phyloP scores from a whole-genome alignment of 73 alveolate genomes.

The Durusdinium trenchii region DNA sequence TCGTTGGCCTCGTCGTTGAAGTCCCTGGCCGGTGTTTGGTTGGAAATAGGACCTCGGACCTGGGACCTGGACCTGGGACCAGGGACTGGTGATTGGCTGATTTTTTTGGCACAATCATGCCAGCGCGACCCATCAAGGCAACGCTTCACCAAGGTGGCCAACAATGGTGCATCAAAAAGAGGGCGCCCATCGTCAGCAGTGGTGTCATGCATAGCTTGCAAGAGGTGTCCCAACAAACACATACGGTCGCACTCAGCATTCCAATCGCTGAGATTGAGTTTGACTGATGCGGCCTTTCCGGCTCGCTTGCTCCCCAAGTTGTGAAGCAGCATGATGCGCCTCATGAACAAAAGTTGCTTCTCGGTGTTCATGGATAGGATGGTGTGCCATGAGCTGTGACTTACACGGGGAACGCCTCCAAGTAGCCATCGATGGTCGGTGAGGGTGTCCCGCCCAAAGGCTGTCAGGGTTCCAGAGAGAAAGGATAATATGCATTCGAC shows the following conservation, averaged over 20 bases:
- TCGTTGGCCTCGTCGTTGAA: background rate
- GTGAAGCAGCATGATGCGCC: background rate
- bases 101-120: too few species aligned
- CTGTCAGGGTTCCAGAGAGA: background rate
- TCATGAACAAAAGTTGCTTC: background rate
- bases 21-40: background rate
- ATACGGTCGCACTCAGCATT: background rate
- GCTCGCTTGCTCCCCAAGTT: background rate
- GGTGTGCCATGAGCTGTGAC: background rate
- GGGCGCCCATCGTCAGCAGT: too few species aligned
- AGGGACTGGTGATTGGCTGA: too few species aligned
- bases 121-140: too few species aligned
- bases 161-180: too few species aligned
- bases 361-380: background rate
- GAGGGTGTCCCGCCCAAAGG: background rate
- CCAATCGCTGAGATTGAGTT: background rate
- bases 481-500: background rate
- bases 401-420: background rate
- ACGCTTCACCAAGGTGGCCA: too few species aligned
- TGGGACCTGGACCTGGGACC: too few species aligned
- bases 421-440: background rate
- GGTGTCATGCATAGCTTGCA: too few species aligned
- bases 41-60: too few species aligned
- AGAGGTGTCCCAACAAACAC: background rate
- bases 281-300: too few species aligned